These are phyloP conservation scores for Lotus japonicus DNA, from an alignment of 306 rosid species.

Conservation along the genomic window DNA sequence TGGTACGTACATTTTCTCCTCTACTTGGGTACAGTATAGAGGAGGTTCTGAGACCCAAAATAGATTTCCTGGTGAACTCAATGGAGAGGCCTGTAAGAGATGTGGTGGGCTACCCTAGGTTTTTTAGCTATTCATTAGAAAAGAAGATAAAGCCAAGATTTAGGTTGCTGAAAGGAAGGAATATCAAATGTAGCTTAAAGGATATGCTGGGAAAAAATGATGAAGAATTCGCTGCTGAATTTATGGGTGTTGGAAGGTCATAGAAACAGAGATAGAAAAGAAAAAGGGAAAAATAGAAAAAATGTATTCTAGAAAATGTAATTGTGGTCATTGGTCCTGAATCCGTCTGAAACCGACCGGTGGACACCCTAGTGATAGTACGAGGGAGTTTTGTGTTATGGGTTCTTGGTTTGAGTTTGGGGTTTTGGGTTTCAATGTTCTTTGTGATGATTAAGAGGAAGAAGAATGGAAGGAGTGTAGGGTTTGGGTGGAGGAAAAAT, in stretches of 20 bases:
- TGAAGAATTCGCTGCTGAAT: conserved; percentile 69
- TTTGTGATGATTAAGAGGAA: too few species aligned
- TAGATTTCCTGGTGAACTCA: conserved; percentile 62
- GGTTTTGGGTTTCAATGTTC: too few species aligned
- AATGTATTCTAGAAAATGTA: too few species aligned
- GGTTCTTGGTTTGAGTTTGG: too few species aligned
- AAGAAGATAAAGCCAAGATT: conserved; percentile 85
- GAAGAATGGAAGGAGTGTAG: too few species aligned
- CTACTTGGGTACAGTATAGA: conserved; percentile 75
- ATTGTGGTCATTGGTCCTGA: too few species aligned
- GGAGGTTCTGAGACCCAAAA: conserved; percentile 72
- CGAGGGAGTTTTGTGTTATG: too few species aligned
- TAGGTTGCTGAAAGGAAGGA: conserved; percentile 53
- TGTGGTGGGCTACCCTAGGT: conserved; percentile 79
- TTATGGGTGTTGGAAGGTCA: conserved; percentile 31
- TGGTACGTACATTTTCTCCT: conserved; percentile 81
- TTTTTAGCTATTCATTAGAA: conserved; percentile 88
- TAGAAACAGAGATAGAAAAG: too few species aligned
- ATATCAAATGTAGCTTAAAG: conserved; percentile 60
- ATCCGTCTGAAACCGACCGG: too few species aligned
- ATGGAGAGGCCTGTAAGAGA: conserved; percentile 76
- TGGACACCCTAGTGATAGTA: too few species aligned
- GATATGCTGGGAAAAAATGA: conserved; percentile 83
- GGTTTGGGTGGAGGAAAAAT: too few species aligned
- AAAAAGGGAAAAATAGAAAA: too few species aligned